Evolutionary conservation across 2,329 filamentous ascomycete species (phyloP), one percentile per base, ranked within the genome.

Genomic region (Phaeoacremonium minimum): DNA sequence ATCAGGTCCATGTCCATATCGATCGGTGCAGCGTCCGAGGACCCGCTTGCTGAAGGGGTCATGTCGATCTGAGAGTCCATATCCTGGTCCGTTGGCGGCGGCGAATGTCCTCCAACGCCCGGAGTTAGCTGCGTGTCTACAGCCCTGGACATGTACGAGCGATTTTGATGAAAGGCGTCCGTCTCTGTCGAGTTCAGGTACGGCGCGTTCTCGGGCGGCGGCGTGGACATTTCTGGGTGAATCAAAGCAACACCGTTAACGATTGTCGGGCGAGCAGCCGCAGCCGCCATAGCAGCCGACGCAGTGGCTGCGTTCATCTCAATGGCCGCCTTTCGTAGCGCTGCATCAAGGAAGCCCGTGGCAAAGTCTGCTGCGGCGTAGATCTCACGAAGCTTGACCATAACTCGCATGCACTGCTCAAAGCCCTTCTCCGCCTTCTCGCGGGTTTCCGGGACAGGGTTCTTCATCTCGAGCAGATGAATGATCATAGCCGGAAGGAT

Each of bases 281-380:
- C 36, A 28, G 50, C 51, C 28, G 56, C 48, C n/a, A 53, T 52
- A 15, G 56, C 50, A 12, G 53, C 56, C 5, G 53, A 50, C 13
- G 56, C 48, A 32, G 53, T 60, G 31, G 60, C 56, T 12, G 47
- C 46, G 34, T 63, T 75, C 28, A 88, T 69, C 38, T 86, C 80
- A 44, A 93, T 89, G 38, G 86, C 81, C 7, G 87, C 87, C 65
- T 95, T 94, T 44, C 86, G 82, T 44, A 95, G 85, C 1, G 89
- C 88, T 2, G 89, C 88, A 56, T 95, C 87, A n/a, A 96, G 73
- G 66, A 96, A 96, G 3, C 87, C 87, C 1, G 87, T 91, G n/a
- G 88, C 89, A 51, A 93, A 95, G 59, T 96, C 90, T n/a, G 91
- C 91, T 0, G 90, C 89, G 1, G 89, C 83, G 53, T 97, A 96